A percentile compares a stretch with the other conserved stretches of the same genome.
Conservation (phyloP, 805 yeast species). For the Ogataea polymorpha region DNA sequence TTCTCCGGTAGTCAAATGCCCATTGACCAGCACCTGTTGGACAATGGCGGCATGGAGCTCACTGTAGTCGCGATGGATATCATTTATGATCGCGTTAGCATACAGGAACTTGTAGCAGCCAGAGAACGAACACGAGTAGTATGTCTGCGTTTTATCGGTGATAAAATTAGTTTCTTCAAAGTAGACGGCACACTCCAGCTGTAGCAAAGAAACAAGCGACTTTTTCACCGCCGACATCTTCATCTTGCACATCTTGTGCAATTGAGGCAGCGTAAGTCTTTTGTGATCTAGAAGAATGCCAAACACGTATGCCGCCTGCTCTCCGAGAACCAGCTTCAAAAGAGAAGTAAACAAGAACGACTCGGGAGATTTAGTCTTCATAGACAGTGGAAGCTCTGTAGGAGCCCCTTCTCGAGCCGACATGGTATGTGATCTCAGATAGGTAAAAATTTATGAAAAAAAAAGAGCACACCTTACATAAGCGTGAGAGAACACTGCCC, state of each 20-base stretch:
- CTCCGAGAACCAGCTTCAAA: conserved; percentile 61
- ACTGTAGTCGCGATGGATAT: conserved; percentile 44
- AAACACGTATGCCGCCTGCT: conserved; percentile 63
- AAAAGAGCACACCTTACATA: background rate
- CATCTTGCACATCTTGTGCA: conserved; percentile 45
- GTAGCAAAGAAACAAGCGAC: conserved; percentile 72
- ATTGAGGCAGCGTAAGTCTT: conserved; percentile 54
- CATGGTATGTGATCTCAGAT: conserved; percentile 1
- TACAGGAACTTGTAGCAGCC: conserved; percentile 67
- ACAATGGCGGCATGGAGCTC: conserved; percentile 52
- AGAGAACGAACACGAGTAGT: conserved; percentile 58
- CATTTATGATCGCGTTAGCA: conserved; percentile 69
- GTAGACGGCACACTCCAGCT: conserved; percentile 69
- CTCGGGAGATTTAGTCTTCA: conserved; percentile 57
- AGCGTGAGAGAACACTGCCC: background rate
- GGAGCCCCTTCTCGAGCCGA: conserved; percentile 17
- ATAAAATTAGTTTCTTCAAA: conserved; percentile 45
- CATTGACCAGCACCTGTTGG: conserved; percentile 67
- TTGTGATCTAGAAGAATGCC: conserved; percentile 65
- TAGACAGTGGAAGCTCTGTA: conserved; percentile 31
- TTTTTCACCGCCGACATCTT: conserved; percentile 54
- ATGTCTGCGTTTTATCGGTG: conserved; percentile 23
- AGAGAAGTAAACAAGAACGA: conserved; percentile 56
- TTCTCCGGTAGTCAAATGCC: conserved; percentile 59
- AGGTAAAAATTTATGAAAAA: conserved; percentile 1